Conservation (phyloP, 108 stramenopile genomes). For the Skeletonema tropicum region DNA sequence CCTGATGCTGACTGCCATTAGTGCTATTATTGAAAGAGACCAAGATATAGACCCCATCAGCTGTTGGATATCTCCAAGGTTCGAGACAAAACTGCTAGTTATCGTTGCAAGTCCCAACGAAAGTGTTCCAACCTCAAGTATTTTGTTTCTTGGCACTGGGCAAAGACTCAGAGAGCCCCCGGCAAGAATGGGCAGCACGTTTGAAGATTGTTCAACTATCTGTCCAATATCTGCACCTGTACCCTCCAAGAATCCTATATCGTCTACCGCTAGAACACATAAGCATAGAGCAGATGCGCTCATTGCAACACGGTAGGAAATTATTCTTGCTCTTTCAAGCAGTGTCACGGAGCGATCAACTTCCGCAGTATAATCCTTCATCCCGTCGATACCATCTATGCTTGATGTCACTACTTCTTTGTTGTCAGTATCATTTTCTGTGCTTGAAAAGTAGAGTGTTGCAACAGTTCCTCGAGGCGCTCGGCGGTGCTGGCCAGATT, state of each 20-base stretch:
- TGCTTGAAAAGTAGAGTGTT: neutral
- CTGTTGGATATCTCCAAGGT: neutral
- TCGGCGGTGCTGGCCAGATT: neutral
- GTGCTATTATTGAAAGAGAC: slow-evolving; percentile 12
- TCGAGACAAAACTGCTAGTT: neutral
- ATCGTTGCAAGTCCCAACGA: slow-evolving; percentile 1
- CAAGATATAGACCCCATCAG: neutral
- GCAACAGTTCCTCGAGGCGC: neutral
- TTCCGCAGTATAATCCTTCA: neutral
- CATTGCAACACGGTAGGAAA: slow-evolving; percentile 11
- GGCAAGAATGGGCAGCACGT: neutral
- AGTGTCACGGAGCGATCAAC: neutral
- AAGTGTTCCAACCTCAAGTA: neutral
- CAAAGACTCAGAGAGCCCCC: neutral
- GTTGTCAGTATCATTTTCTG: neutral
- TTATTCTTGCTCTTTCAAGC: slow-evolving; percentile 6
- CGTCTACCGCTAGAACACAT: slow-evolving; percentile 4
- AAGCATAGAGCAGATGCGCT: slow-evolving; percentile 3
- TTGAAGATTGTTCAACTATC: neutral
- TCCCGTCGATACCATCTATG: too few species aligned
- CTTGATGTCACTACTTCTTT: too few species aligned
- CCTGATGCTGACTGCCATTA: slow-evolving; percentile 4
- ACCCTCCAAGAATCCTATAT: slow-evolving; percentile 11
- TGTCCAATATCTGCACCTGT: slow-evolving; percentile 10
- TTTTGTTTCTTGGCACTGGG: slow-evolving; percentile 3